Percentiles rank a stretch among this genome's conserved stretches.
Evolutionary conservation across 2,329 filamentous ascomycete species (phyloP).

Genomic region (Microdochium trichocladiopsis): DNA sequence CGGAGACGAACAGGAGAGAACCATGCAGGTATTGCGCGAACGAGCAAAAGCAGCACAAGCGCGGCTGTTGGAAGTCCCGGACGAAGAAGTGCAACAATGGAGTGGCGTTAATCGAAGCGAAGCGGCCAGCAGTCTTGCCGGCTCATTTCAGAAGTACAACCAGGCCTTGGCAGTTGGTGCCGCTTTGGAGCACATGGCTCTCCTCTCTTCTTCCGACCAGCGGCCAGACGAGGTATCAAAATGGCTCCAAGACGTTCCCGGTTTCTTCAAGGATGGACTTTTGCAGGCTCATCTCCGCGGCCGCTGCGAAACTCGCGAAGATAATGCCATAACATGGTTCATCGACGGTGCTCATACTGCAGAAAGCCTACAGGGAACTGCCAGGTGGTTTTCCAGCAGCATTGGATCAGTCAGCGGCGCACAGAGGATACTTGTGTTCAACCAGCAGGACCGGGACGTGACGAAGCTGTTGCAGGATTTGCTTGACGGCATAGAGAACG

Average conservation of each 20-base stretch:
- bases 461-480: conserved; percentile 56
- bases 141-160: conserved; percentile 50
- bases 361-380: conserved; percentile 73
- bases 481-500: conserved; percentile 43
- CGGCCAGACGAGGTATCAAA: conserved; percentile 5
- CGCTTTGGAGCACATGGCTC: conserved; percentile 48
- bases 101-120: conserved; percentile 21
- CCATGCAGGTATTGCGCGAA: conserved; percentile 43
- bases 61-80: conserved; percentile 32
- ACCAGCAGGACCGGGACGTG: conserved; percentile 83
- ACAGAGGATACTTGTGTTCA: conserved; percentile 68
- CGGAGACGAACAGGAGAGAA: conserved; percentile 25
- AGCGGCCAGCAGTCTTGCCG: conserved; percentile 30
- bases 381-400: conserved; percentile 64
- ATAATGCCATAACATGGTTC: conserved; percentile 59
- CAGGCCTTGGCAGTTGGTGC: conserved; percentile 50
- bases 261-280: conserved; percentile 57
- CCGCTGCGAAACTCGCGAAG: conserved; percentile 62
- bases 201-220: conserved; percentile 7
- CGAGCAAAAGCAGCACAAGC: conserved; percentile 52
- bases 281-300: conserved; percentile 63
- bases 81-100: conserved; percentile 30
- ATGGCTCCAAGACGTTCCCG: conserved; percentile 29
- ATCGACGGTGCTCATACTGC: conserved; percentile 85
- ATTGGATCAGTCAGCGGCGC: conserved; percentile 9